Conservation (phyloP, 176 grass and related monocot species). For the Coix lacrymajobi region DNA sequence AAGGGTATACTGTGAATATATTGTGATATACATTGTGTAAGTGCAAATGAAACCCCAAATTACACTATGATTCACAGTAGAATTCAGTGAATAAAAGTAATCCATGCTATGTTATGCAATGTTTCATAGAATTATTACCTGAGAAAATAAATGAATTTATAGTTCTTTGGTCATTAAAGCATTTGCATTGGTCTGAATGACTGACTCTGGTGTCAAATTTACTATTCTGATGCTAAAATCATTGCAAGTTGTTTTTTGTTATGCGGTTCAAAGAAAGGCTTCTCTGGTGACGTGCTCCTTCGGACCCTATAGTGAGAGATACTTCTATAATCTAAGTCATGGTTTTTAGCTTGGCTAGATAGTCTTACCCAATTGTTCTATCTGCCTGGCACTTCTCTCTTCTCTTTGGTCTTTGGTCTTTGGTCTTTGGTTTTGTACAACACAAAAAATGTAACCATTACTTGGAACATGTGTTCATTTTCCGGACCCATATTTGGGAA, state of each 20-base stretch:
- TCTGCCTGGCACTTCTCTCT: background rate
- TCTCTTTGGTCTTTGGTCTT: background rate
- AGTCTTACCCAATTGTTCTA: background rate
- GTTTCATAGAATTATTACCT: background rate
- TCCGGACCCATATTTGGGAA: background rate
- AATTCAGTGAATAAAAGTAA: background rate
- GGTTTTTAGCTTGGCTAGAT: background rate
- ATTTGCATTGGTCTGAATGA: background rate
- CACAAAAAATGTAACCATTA: background rate
- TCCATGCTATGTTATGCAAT: background rate
- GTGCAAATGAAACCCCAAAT: background rate
- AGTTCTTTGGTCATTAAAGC: background rate
- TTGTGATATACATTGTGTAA: background rate
- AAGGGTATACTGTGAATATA: conserved; percentile 16
- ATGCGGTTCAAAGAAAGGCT: background rate
- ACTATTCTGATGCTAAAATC: background rate
- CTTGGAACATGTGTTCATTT: background rate
- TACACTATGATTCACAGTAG: background rate
- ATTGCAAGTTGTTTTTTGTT: background rate
- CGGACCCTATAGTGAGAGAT: background rate
- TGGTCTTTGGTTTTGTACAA: background rate
- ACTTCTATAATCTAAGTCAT: background rate
- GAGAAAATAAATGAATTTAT: background rate
- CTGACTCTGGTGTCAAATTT: background rate
- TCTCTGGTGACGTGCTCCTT: background rate